Percentiles rank a stretch among this genome's conserved stretches.
These are phyloP conservation scores for Meripilus lineatus DNA, from an alignment of 1,284 basidiomycete genomes.

Conservation along the genomic window DNA sequence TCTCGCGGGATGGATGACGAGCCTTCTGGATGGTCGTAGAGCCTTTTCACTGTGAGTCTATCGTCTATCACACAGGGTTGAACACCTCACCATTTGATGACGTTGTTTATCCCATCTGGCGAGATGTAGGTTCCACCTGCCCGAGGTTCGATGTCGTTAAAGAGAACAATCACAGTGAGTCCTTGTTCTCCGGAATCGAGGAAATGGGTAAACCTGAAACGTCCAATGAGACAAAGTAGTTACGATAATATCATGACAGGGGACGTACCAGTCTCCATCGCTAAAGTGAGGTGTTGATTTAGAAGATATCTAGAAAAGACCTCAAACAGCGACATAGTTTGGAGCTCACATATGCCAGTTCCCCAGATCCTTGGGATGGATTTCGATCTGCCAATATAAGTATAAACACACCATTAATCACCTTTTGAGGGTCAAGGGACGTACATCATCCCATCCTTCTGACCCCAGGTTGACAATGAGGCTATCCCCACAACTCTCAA, in stretches of 20 bases:
- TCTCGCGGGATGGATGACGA: slow-evolving; percentile 19
- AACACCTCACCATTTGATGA: slow-evolving; percentile 24
- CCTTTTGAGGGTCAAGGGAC: slow-evolving; percentile 1
- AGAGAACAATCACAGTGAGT: slow-evolving; percentile 30
- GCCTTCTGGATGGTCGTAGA: slow-evolving; percentile 28
- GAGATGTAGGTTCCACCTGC: slow-evolving; percentile 33
- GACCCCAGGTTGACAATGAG: slow-evolving; percentile 31
- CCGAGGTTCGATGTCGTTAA: slow-evolving; percentile 28
- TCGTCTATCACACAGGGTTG: background rate
- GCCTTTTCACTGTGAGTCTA: slow-evolving; percentile 12
- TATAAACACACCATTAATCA: background rate
- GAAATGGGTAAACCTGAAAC: slow-evolving; percentile 27
- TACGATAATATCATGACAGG: too few species aligned
- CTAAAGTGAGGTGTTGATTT: too few species aligned
- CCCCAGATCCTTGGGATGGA: slow-evolving; percentile 27
- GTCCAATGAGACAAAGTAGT: too few species aligned
- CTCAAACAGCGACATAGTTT: too few species aligned
- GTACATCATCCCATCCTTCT: slow-evolving; percentile 25
- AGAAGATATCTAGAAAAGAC: too few species aligned
- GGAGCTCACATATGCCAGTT: slow-evolving; percentile 31
- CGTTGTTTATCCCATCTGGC: slow-evolving; percentile 30
- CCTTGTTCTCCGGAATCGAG: slow-evolving; percentile 35
- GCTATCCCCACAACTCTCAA: slow-evolving; percentile 30
- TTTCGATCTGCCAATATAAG: slow-evolving; percentile 15
- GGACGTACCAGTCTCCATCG: slow-evolving; percentile 26